phyloP scores from a whole-genome alignment of 2,329 filamentous ascomycete species.

The Talaromyces atroroseus region DNA sequence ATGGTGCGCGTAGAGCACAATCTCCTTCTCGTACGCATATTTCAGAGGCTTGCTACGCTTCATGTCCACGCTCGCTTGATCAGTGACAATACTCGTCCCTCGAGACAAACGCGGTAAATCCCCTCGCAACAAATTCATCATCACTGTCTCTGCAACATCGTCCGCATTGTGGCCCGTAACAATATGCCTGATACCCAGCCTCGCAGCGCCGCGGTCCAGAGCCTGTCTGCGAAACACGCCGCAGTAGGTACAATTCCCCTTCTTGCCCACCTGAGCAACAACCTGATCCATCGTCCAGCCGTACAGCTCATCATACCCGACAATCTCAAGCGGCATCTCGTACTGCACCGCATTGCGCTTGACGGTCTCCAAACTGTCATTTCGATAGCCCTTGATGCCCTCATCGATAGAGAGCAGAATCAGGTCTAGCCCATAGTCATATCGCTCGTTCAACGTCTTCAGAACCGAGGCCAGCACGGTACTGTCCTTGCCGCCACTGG shows the following conservation, averaged over 20 bases:
- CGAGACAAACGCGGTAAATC: conserved; percentile 82
- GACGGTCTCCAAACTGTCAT: conserved; percentile 93
- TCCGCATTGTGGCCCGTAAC: conserved; percentile 98
- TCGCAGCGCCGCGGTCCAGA: conserved; percentile 83
- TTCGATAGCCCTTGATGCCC: conserved; percentile 93
- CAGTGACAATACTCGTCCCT: conserved; percentile 85
- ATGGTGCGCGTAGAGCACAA: conserved; percentile 94
- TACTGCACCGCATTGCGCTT: conserved; percentile 91
- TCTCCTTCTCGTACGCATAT: conserved; percentile 98
- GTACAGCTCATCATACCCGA: conserved; percentile 90
- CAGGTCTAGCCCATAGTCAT: conserved; percentile 79
- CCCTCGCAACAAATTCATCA: conserved; percentile 93
- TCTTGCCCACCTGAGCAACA: conserved; percentile 92
- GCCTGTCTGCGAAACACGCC: conserved; percentile 94
- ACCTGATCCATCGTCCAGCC: conserved; percentile 99
- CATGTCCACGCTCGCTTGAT: conserved; percentile 71
- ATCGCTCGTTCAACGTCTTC: conserved; percentile 86
- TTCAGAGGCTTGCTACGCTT: conserved; percentile 95
- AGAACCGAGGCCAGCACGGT: conserved; percentile 92
- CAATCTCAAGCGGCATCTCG: conserved; percentile 82
- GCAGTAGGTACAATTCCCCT: conserved; percentile 98
- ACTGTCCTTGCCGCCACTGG: conserved; percentile 94
- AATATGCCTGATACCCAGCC: conserved; percentile 82
- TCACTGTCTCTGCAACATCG: conserved; percentile 91
- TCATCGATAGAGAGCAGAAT: conserved; percentile 90